Base-by-base conservation (phyloP, 345 rosid species). In the Triadica sebifera region DNA sequence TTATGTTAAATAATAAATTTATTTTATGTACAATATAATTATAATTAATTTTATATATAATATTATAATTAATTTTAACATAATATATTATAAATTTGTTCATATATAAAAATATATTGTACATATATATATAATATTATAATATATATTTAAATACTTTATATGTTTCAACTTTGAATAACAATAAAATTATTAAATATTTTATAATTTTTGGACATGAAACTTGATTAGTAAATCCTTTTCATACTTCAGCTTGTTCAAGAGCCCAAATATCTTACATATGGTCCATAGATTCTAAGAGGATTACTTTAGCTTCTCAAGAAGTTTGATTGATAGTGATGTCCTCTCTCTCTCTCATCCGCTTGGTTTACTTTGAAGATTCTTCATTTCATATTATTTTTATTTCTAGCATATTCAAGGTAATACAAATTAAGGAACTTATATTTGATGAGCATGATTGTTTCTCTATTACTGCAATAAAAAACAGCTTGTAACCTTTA, bases 51-150 rank as follows among this genome's bases (percentile, higher is more conserved):
- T n/a, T n/a, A n/a, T n/a, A n/a, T n/a, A n/a, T n/a, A n/a, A n/a
- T n/a, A n/a, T 25, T 97, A 59, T n/a, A 43, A 8, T 38, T 20
- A 29, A 65, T n/a, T n/a, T 65, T 45, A 11, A 43, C 19, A 65
- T 20, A 2, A 4, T 15, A 65, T 20, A n/a, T 5, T 59, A 46
- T 37, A 19, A n/a, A n/a, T n/a, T n/a, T n/a, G n/a, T n/a, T n/a
- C n/a, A n/a, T n/a, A n/a, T n/a, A n/a, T n/a, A n/a, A n/a, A n/a
- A n/a, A n/a, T n/a, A n/a, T n/a, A n/a, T n/a, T n/a, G n/a, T n/a
- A n/a, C n/a, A n/a, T n/a, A n/a, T n/a, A n/a, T n/a, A n/a, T n/a
- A n/a, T n/a, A n/a, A n/a, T n/a, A n/a, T n/a, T n/a, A n/a, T n/a
- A n/a, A n/a, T n/a, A n/a, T n/a, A n/a, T n/a, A 45, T 43, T 5